Evolutionary conservation across 2,329 filamentous ascomycete species (phyloP).

Genomic region (Stachybotrys chartarum): DNA sequence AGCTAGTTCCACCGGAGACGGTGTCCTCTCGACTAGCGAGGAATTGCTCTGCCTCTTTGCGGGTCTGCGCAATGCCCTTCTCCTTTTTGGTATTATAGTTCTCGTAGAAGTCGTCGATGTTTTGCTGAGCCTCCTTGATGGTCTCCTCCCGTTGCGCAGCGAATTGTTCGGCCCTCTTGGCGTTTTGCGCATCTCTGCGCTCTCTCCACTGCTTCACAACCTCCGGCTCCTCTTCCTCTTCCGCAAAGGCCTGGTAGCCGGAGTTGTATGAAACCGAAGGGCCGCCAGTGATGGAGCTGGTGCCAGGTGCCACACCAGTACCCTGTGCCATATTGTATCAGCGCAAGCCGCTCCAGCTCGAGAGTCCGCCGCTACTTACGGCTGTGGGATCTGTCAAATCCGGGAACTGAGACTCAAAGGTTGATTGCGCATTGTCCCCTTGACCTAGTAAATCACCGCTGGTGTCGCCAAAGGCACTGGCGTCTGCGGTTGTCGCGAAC

Average conservation of each 20-base stretch:
- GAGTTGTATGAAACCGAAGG: constrained; percentile 57
- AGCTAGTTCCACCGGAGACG: constrained; percentile 89
- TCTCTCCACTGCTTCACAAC: constrained; percentile 90
- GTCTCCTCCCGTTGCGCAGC: constrained; percentile 77
- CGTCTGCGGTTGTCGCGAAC: constrained; percentile 73
- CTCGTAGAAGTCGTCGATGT: constrained; percentile 98
- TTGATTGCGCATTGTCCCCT: constrained; percentile 43
- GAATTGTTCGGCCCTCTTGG: constrained; percentile 79
- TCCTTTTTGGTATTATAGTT: constrained; percentile 99
- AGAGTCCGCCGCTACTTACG: constrained; percentile 15
- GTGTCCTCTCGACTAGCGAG: constrained; percentile 84
- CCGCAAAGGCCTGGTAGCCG: constrained; percentile 48
- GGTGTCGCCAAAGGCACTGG: constrained; percentile 55
- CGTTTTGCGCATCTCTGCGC: constrained; percentile 73
- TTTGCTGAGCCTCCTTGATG: constrained; percentile 80
- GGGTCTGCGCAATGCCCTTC: constrained; percentile 81
- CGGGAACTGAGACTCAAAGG: constrained; percentile 86
- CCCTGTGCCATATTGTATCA: constrained; percentile 14
- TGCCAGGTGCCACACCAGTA: constrained; percentile 17
- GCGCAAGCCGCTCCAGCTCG: background rate
- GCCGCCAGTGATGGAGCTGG: constrained; percentile 57
- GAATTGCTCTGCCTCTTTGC: constrained; percentile 90
- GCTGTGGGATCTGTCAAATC: constrained; percentile 49
- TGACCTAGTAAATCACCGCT: constrained; percentile 67
- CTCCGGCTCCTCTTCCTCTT: constrained; percentile 77